Conservation (phyloP, 78 protist genomes). For the Creolimax fragrantissima region DNA sequence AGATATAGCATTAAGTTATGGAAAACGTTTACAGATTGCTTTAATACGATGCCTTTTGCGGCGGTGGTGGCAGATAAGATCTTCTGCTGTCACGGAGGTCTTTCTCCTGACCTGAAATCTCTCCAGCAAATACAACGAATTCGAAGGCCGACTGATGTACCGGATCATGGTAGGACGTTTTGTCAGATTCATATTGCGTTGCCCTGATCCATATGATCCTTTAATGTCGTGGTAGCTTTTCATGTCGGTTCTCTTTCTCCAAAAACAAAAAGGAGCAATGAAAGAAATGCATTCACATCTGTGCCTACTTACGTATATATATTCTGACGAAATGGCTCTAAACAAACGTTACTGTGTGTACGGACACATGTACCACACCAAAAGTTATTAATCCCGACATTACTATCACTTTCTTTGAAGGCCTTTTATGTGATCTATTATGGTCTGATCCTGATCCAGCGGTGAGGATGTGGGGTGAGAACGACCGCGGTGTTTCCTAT, state of each 20-base stretch:
- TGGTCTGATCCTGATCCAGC: constrained; percentile 98
- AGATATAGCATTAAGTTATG: constrained; percentile 92
- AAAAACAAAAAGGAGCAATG: too few relatives aligned
- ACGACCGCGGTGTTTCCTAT: constrained; percentile 99
- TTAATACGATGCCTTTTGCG: constrained; percentile 96
- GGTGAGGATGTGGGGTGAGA: constrained; percentile 93
- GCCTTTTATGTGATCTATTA: constrained; percentile 94
- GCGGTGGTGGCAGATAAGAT: constrained; percentile 96
- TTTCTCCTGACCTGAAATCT: constrained; percentile 92
- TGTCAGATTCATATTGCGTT: neutral
- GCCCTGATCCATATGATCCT: neutral
- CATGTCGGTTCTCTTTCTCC: too few relatives aligned
- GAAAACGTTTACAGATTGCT: constrained; percentile 95
- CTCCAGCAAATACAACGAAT: constrained; percentile 85
- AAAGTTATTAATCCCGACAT: too few relatives aligned
- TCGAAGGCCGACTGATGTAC: constrained; percentile 95
- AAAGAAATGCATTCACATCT: too few relatives aligned
- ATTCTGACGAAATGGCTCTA: too few relatives aligned
- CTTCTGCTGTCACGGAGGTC: constrained; percentile 84
- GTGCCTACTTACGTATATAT: too few relatives aligned
- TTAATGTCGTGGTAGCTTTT: neutral
- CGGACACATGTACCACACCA: too few relatives aligned
- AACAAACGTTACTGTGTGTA: too few relatives aligned
- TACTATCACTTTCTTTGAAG: constrained; percentile 28
- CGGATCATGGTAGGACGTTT: constrained; percentile 62